A percentile compares a stretch with the other conserved stretches of the same genome.
These are phyloP conservation scores for Capsicum baccatum DNA, from an alignment of 257 asterid genomes.

Conservation along the genomic window DNA sequence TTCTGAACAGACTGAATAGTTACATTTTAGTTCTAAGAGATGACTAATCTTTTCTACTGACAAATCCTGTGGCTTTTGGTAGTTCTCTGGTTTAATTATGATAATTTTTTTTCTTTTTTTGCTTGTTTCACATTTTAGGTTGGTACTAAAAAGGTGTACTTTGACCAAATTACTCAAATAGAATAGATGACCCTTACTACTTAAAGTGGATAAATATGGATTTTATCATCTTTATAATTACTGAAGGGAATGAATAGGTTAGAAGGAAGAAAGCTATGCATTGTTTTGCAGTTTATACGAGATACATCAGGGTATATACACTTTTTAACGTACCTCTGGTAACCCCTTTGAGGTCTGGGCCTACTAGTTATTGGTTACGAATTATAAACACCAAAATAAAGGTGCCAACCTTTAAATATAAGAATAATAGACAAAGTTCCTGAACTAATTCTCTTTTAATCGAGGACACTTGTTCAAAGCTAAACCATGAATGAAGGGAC, in stretches of 20 bases:
- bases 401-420: neutral
- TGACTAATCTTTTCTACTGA: neutral
- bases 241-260: neutral
- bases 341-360: neutral
- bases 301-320: neutral
- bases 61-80: neutral
- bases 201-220: neutral
- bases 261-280: neutral
- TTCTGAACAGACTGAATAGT: neutral
- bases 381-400: neutral
- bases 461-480: neutral
- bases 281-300: neutral
- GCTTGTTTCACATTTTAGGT: neutral
- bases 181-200: neutral
- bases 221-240: neutral
- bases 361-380: neutral
- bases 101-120: neutral
- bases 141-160: neutral
- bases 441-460: neutral
- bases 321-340: neutral
- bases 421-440: neutral
- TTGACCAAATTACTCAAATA: neutral
- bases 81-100: constrained; percentile 4
- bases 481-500: neutral
- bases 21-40: neutral